Evolutionary conservation across 169 alveolate genomes (phyloP), one percentile per base, ranked within the genome.

Genomic region (Neospora caninum): DNA sequence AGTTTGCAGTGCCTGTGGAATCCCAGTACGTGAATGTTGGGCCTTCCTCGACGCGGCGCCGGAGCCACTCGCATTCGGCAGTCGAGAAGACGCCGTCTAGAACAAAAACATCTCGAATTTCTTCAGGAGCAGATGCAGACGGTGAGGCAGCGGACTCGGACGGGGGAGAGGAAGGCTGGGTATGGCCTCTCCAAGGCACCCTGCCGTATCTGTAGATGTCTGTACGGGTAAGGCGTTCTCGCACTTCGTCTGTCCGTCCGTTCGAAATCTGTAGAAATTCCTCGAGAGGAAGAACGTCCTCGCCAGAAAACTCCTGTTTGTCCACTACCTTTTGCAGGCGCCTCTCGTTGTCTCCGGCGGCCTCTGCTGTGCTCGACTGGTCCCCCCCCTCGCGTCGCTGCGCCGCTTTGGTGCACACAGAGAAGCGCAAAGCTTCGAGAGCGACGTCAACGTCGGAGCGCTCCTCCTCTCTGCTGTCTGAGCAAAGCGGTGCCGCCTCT

Each of bases 11-110:
- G 58, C 54, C 87, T 0, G 91, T 42, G 42, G 89, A 64, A 0
- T 80, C 95, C 95, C 93, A 93, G 84, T 86, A 93, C 80, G 87
- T 86, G 88, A 54, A 93, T 10, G 88, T 91, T 31, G 88, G 92
- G 34, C 64, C 86, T 58, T 93, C 93, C 34, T 88, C 92, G 31
- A 92, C 89, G 0, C 86, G 69, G 39, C 78, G 36, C 42, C 84
- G 49, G 36, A 93, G 93, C 42, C 92, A 45, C 34, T 78, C 91
- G 93, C 95, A 93, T 43, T 93, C 95, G 34, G 27, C 91, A 4
- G 67, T 20, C 29, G 93, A 54, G 39, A 93, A 43, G 20, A 93
- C 91, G 78, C 88, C 69, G 78, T 87, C 73, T 42, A 93, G 87
- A 0, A 38, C 67, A 69, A 93, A 93, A 38, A 73, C 70, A 70